A percentile compares a stretch with the other conserved stretches of the same genome.
Evolutionary conservation across 139 green algal species (phyloP).

Genomic region (Parachlorella kessleri): DNA sequence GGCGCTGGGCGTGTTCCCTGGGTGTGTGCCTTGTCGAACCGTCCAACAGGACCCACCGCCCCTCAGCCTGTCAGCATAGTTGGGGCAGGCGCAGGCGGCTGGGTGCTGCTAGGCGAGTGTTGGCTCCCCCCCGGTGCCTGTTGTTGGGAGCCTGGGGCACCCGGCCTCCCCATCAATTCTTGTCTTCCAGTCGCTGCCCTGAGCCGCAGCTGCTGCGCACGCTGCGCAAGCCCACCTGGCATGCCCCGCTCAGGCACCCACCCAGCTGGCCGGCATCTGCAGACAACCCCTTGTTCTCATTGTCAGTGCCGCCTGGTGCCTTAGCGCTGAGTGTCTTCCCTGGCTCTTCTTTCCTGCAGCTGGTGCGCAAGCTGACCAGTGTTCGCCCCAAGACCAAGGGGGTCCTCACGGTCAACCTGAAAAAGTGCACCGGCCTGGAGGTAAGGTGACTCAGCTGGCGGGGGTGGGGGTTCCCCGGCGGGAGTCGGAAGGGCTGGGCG

Average conservation of each 20-base stretch:
- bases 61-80: too few relatives aligned
- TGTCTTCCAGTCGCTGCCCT: background rate
- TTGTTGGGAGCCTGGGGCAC: too few relatives aligned
- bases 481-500: background rate
- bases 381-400: background rate
- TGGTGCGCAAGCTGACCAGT: background rate
- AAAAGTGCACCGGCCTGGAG: slow-evolving; percentile 17
- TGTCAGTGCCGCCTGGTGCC: too few relatives aligned
- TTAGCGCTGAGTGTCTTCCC: too few relatives aligned
- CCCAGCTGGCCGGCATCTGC: too few relatives aligned
- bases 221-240: background rate
- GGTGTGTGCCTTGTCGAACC: background rate
- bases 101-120: too few relatives aligned
- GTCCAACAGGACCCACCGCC: background rate
- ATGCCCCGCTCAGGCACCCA: too few relatives aligned
- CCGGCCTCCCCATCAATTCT: background rate
- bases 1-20: too few relatives aligned
- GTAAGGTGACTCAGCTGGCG: too few relatives aligned
- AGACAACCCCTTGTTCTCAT: background rate
- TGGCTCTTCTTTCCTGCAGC: background rate
- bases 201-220: background rate
- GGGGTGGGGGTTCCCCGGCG: too few relatives aligned
- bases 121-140: too few relatives aligned
- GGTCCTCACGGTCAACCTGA: slow-evolving; percentile 31
- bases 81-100: too few relatives aligned